Percentiles rank a stretch among this genome's conserved stretches.
Conservation (phyloP, 2,329 filamentous ascomycete genomes). For the Colletotrichum magnum region DNA sequence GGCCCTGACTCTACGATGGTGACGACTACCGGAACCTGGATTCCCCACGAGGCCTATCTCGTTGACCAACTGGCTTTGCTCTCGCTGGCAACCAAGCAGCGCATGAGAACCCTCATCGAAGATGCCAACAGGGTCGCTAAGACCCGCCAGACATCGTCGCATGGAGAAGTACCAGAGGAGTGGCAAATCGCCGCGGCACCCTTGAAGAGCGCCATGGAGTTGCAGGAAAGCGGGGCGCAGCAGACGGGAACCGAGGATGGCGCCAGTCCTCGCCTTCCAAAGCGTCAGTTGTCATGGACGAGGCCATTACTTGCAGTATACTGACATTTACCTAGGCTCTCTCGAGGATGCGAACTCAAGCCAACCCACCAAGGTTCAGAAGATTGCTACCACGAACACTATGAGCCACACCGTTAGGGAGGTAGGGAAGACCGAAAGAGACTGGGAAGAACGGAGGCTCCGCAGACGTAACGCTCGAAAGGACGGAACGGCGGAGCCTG, state of each 20-base stretch:
- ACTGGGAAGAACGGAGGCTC: slow-evolving; percentile 80
- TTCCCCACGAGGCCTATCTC: slow-evolving; percentile 81
- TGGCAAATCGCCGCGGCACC: slow-evolving; percentile 80
- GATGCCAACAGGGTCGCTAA: slow-evolving; percentile 80
- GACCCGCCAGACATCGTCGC: slow-evolving; percentile 82
- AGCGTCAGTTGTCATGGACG: slow-evolving; percentile 65
- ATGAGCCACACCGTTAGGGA: slow-evolving; percentile 70
- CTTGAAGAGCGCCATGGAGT: slow-evolving; percentile 51
- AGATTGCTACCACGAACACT: slow-evolving; percentile 63
- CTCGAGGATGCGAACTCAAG: slow-evolving; percentile 48
- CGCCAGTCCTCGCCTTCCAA: slow-evolving; percentile 68
- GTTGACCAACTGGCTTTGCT: slow-evolving; percentile 87
- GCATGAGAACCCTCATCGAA: slow-evolving; percentile 81
- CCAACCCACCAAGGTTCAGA: slow-evolving; percentile 62
- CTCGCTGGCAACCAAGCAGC: slow-evolving; percentile 86
- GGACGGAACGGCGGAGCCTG: slow-evolving; percentile 68
- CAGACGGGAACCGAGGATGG: slow-evolving; percentile 59
- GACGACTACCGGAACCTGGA: slow-evolving; percentile 75
- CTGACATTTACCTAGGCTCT: slow-evolving; percentile 53
- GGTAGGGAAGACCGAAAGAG: slow-evolving; percentile 75
- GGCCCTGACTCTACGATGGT: slow-evolving; percentile 76
- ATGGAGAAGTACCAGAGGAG: slow-evolving; percentile 83
- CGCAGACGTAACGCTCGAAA: slow-evolving; percentile 76
- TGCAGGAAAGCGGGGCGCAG: slow-evolving; percentile 39
- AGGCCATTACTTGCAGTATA: slow-evolving; percentile 14